Evolutionary conservation across 2,329 filamentous ascomycete species (phyloP).

Genomic region (Plenodomus tracheiphilus): DNA sequence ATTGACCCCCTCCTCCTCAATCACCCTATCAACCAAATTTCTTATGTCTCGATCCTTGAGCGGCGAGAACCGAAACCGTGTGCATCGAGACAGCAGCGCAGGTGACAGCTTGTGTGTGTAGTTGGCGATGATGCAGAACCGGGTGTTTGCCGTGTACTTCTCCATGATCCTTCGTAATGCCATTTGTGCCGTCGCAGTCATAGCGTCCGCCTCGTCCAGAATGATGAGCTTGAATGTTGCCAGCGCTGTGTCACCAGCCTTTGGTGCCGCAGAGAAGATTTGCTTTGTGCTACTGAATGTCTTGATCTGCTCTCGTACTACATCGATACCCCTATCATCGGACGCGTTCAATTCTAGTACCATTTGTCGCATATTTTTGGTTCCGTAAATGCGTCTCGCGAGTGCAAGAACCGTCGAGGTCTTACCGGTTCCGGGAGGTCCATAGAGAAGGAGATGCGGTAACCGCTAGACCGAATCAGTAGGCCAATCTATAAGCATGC

Average conservation of each 20-base stretch:
- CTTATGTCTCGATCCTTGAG: slow-evolving; percentile 87
- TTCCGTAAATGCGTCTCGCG: slow-evolving; percentile 88
- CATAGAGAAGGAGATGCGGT: slow-evolving; percentile 94
- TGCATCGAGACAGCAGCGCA: slow-evolving; percentile 88
- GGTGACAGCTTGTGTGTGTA: slow-evolving; percentile 98
- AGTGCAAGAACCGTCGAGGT: slow-evolving; percentile 95
- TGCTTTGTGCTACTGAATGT: slow-evolving; percentile 98
- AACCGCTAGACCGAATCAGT: slow-evolving; percentile 60
- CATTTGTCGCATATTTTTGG: slow-evolving; percentile 95
- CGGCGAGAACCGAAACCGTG: slow-evolving; percentile 91
- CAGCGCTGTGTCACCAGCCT: slow-evolving; percentile 55
- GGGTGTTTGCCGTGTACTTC: slow-evolving; percentile 96
- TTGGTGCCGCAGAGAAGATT: slow-evolving; percentile 75
- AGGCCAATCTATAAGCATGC: background rate
- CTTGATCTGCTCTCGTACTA: slow-evolving; percentile 96
- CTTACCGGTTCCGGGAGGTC: slow-evolving; percentile 94
- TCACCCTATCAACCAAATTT: slow-evolving; percentile 82
- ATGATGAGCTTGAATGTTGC: slow-evolving; percentile 94
- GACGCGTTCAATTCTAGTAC: slow-evolving; percentile 97
- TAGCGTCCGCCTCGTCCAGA: slow-evolving; percentile 97
- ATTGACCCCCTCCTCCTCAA: slow-evolving; percentile 82
- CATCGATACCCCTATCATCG: slow-evolving; percentile 96
- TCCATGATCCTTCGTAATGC: slow-evolving; percentile 96
- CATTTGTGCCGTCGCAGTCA: slow-evolving; percentile 99
- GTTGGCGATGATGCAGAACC: slow-evolving; percentile 98